A percentile compares a stretch with the other conserved stretches of the same genome.
These are phyloP conservation scores for Danielozyma ontarioensis DNA, from an alignment of 805 yeast species.

Conservation along the genomic window DNA sequence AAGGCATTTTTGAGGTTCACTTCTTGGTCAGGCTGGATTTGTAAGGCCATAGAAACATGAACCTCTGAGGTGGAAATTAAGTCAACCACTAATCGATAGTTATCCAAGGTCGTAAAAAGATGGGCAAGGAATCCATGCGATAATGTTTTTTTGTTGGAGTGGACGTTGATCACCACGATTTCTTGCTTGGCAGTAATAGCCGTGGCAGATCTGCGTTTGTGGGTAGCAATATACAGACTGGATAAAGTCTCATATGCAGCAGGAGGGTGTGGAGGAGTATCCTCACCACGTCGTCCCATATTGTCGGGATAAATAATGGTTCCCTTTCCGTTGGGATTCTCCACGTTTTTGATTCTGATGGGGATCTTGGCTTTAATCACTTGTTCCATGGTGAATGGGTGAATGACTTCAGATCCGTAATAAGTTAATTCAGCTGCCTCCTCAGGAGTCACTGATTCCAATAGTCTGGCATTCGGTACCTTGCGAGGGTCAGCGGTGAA, in stretches of 20 bases:
- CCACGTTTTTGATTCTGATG: slow-evolving; percentile 93
- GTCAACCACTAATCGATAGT: slow-evolving; percentile 83
- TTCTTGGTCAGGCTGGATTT: slow-evolving; percentile 63
- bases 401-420: slow-evolving; percentile 96
- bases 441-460: slow-evolving; percentile 90
- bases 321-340: slow-evolving; percentile 88
- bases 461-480: slow-evolving; percentile 80
- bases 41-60: slow-evolving; percentile 96
- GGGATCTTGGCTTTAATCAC: slow-evolving; percentile 95
- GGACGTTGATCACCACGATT: slow-evolving; percentile 87
- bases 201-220: slow-evolving; percentile 69
- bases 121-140: slow-evolving; percentile 94
- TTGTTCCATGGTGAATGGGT: slow-evolving; percentile 99
- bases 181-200: slow-evolving; percentile 95
- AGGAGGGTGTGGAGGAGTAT: slow-evolving; percentile 94
- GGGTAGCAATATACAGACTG: slow-evolving; percentile 29
- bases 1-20: slow-evolving; percentile 64
- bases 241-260: slow-evolving; percentile 54
- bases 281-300: slow-evolving; percentile 77
- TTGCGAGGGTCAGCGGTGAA: slow-evolving; percentile 98
- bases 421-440: slow-evolving; percentile 98
- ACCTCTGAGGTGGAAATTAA: slow-evolving; percentile 96
- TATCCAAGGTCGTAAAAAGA: slow-evolving; percentile 82
- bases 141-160: slow-evolving; percentile 86
- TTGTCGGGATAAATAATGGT: slow-evolving; percentile 93